A percentile compares a stretch with the other conserved stretches of the same genome.
These are phyloP conservation scores for Persicaria maculosa DNA, from an alignment of 148 eudicot genomes.

Conservation along the genomic window DNA sequence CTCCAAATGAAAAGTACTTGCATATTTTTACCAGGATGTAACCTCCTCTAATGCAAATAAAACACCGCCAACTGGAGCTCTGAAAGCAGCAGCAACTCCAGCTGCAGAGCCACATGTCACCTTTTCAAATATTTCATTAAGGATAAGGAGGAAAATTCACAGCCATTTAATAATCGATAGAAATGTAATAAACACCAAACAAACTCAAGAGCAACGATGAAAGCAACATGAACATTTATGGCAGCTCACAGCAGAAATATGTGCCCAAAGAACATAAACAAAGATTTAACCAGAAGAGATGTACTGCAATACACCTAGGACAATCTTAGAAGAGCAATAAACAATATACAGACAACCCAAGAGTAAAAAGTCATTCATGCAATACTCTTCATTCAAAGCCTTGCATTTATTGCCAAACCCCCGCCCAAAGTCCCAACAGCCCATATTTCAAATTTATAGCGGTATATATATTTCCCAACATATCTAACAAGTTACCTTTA, in stretches of 20 bases:
- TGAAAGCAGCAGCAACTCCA: slow-evolving; percentile 99
- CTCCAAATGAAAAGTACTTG: background rate
- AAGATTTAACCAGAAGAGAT: background rate
- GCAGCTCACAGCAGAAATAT: background rate
- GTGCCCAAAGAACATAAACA: background rate
- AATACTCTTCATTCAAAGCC: too few species aligned
- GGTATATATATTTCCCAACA: too few species aligned
- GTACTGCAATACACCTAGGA: too few species aligned
- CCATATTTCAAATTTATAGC: too few species aligned
- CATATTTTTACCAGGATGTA: slow-evolving; percentile 73
- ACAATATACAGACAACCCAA: too few species aligned
- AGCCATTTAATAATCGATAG: background rate
- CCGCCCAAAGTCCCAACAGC: too few species aligned
- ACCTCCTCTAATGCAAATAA: slow-evolving; percentile 97
- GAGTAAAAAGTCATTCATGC: too few species aligned
- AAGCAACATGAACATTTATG: background rate
- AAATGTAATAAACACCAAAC: background rate
- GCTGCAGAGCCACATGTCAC: slow-evolving; percentile 99
- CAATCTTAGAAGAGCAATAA: too few species aligned
- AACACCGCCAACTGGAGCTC: slow-evolving; percentile 99
- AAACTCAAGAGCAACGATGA: background rate
- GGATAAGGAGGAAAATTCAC: slow-evolving; percentile 24
- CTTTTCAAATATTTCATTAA: slow-evolving; percentile 55
- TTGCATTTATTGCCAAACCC: too few species aligned
- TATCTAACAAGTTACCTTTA: too few species aligned